Base-by-base conservation (phyloP, 2,329 filamentous ascomycete genomes). In the Hypoxylon rubiginosum region DNA sequence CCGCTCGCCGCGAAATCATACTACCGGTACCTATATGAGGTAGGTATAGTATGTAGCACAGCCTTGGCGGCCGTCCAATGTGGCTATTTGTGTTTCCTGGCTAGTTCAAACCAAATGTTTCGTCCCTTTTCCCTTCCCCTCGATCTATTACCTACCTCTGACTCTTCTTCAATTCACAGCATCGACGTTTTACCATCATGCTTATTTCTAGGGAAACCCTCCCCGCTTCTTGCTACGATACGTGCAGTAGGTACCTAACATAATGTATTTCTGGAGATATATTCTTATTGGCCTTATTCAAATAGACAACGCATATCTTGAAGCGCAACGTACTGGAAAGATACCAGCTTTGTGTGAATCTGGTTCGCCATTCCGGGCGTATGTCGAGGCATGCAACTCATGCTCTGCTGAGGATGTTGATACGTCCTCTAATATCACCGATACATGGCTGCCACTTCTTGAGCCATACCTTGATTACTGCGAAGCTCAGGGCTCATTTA, bases 241-340 rank as follows among this genome's bases (percentile, higher is more conserved):
- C 10, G 36, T 68, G 66, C 15, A 68, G 66, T 66, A 58, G 21
- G 62, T 52, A 26, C 11, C 13, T n/a, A 19, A 17, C 1, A 34
- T 36, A 26, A 7, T 17, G 4, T 15, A 21, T 15, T 4, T 28
- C 41, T 43, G 1, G 4, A 7, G 8, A 36, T 24, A n/a, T 1
- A 1, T 43, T 1, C 41, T 59, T 11, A 60, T 36, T 13, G 10
- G n/a, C 30, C n/a, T 54, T 21, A 9, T 34, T 4, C 34, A 49
- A 15, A 3, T 36, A 66, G 66, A 68, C 6, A 66, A 64, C 56
- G 66, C 43, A 11, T 58, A 54, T n/a, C 1, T 61, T 17, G 56
- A 39, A 45, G 62, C 58, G 28, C 62, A 66, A 21, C 19, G 9
- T 3, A 15, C 19, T 24, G 62, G 62, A 6, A 58, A 58, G 15